Conservation (phyloP, 2,329 filamentous ascomycete genomes). For the Diplodia sapinea region DNA sequence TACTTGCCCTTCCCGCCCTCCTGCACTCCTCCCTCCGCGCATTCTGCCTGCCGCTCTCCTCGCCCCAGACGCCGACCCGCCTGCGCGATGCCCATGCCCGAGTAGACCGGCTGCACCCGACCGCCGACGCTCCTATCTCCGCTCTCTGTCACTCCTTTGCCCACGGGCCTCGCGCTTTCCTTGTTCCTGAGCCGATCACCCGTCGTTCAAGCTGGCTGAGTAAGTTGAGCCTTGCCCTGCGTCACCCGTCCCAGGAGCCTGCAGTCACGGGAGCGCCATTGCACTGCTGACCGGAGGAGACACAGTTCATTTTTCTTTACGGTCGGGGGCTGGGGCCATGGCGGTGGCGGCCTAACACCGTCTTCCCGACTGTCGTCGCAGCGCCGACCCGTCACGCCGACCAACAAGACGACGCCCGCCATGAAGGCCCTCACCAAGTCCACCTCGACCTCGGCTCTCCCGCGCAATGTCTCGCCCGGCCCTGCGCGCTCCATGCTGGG, state of each 20-base stretch:
- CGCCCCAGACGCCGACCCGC: not conserved
- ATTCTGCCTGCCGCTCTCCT: not conserved
- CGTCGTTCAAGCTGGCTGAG: slow-evolving; percentile 37
- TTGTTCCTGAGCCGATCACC: slow-evolving; percentile 28
- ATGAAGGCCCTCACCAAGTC: slow-evolving; percentile 47
- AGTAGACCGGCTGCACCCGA: slow-evolving; percentile 21
- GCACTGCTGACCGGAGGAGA: slow-evolving; percentile 27
- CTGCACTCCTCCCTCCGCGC: slow-evolving; percentile 1
- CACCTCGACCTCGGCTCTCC: slow-evolving; percentile 46
- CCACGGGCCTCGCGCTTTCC: slow-evolving; percentile 29
- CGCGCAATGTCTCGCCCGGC: slow-evolving; percentile 34
- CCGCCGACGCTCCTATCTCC: slow-evolving; percentile 28
- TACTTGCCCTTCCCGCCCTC: slow-evolving; percentile 13
- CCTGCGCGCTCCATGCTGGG: slow-evolving; percentile 33
- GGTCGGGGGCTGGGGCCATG: slow-evolving; percentile 44
- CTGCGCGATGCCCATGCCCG: slow-evolving; percentile 30
- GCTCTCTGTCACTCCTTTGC: slow-evolving; percentile 28
- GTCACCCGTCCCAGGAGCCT: slow-evolving; percentile 13
- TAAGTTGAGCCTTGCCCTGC: slow-evolving; percentile 35
- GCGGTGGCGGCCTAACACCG: slow-evolving; percentile 38
- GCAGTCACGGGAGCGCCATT: slow-evolving; percentile 31
- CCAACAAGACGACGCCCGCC: slow-evolving; percentile 37
- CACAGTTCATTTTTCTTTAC: slow-evolving; percentile 42
- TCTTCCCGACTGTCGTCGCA: slow-evolving; percentile 41
- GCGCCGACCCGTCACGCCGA: slow-evolving; percentile 45